Evolutionary conservation across 352 stramenopile species (phyloP).

Genomic region (Phytophthora sojae): DNA sequence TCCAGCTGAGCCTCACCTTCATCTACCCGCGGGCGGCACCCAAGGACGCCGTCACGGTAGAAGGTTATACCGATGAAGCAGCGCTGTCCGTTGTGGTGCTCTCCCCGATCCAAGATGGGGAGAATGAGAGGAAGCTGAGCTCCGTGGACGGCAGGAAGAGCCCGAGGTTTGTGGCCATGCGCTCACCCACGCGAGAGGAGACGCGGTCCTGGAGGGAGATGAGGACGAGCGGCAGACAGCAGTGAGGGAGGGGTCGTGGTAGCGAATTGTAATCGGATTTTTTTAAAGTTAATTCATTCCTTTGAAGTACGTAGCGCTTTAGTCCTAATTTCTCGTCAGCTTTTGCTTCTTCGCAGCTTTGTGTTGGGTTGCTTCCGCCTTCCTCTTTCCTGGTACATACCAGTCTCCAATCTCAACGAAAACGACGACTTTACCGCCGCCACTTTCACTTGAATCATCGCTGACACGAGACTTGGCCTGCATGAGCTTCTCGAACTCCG

Average conservation of each 20-base stretch:
- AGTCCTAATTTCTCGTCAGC: too few relatives aligned
- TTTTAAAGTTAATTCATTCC: neutral
- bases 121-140: neutral
- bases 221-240: neutral
- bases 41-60: neutral
- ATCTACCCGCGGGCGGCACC: constrained; percentile 30
- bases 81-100: constrained; percentile 3
- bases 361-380: neutral
- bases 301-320: neutral
- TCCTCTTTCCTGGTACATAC: too few relatives aligned
- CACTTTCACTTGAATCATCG: neutral
- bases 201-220: neutral
- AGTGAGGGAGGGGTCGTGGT: neutral
- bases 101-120: constrained; percentile 9
- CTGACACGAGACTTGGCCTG: neutral
- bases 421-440: neutral
- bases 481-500: neutral
- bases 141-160: constrained; percentile 1
- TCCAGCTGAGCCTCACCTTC: constrained; percentile 50
- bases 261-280: neutral
- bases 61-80: neutral
- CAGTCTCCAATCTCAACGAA: neutral
- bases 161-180: constrained; percentile 8
- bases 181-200: neutral
- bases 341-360: too few relatives aligned